These are phyloP conservation scores for Gyromitra esculenta DNA, from an alignment of 2,329 filamentous ascomycete genomes.

Conservation along the genomic window DNA sequence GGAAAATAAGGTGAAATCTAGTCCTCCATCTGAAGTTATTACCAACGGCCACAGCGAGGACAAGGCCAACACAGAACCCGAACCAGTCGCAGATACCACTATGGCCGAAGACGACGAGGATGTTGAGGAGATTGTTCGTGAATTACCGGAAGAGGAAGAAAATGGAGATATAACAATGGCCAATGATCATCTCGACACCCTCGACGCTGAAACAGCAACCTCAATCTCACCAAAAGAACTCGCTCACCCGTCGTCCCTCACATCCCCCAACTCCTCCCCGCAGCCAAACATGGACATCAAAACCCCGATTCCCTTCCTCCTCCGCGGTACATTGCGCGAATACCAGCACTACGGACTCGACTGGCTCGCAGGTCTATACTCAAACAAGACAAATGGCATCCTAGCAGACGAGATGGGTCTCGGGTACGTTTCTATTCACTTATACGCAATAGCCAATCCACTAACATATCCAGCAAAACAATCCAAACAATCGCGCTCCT, in stretches of 20 bases:
- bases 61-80: conserved; percentile 2
- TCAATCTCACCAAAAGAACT: conserved; percentile 56
- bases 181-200: conserved; percentile 47
- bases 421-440: conserved; percentile 60
- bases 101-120: conserved; percentile 31
- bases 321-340: conserved; percentile 88
- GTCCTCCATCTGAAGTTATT: conserved; percentile 10
- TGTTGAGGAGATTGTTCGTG: conserved; percentile 40
- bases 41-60: conserved; percentile 1
- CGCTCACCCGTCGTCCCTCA: conserved; percentile 60
- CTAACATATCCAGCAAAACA: conserved; percentile 73
- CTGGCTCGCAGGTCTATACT: conserved; percentile 93
- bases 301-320: conserved; percentile 80
- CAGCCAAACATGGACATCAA: conserved; percentile 63
- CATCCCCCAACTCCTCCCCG: conserved; percentile 62
- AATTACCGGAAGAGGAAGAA: conserved; percentile 42
- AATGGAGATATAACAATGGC: conserved; percentile 34
- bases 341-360: conserved; percentile 98
- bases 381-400: conserved; percentile 93
- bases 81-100: conserved; percentile 3
- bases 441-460: conserved; percentile 26
- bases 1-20: conserved; percentile 9
- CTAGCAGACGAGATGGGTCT: conserved; percentile 98
- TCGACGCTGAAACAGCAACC: conserved; percentile 53
- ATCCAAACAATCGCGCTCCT: conserved; percentile 96